Evolutionary conservation across 495 filamentous ascomycete species (phyloP), one percentile per base, ranked within the genome.

Genomic region (Aspergillus haitiensis): DNA sequence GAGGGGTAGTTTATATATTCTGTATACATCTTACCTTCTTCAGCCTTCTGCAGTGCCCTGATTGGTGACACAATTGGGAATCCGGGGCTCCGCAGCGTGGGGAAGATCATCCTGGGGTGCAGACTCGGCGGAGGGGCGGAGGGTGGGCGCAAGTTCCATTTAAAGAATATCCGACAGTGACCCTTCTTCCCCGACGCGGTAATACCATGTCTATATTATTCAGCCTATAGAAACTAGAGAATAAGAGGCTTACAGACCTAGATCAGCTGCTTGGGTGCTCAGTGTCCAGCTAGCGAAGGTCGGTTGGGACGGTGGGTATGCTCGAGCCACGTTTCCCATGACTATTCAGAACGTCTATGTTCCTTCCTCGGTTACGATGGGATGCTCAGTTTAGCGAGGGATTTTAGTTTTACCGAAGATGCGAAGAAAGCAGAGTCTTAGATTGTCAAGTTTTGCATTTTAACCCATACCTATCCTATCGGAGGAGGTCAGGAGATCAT

Each of bases 381-480:
- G 36, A 39, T 39, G 36, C 36, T 39, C 12, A 39, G 36, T 39
- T 39, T 39, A 39, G 36, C 12, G 36, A 39, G 36, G 36, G 36
- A 39, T 39, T 39, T 39, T 39, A 12, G 36, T 39, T 45, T 45
- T 46, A 46, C 42, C 1, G 42, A 46, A 46, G 15, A 46, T 46
- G 2, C 42, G 42, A 46, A 18, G 42, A 5, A 40, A 2, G 2
- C 37, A 40, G 7, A 40, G 7, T 40, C 3, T 7, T 40, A 39
- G 36, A 12, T 39, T 39, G 36, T 39, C 36, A 39, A 39, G 37
- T 7, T 40, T 40, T 7, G 37, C 37, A 7, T 40, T 2, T 40
- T 39, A 39, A 40, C 37, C 37, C 37, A 7, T 40, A 7, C n/a
- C 37, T 40, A 40, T 40, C 37, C 37, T 7, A 40, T 7, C 10